These are phyloP conservation scores for Paecilomyces variotii DNA, from an alignment of 2,329 filamentous ascomycete species.

Conservation along the genomic window DNA sequence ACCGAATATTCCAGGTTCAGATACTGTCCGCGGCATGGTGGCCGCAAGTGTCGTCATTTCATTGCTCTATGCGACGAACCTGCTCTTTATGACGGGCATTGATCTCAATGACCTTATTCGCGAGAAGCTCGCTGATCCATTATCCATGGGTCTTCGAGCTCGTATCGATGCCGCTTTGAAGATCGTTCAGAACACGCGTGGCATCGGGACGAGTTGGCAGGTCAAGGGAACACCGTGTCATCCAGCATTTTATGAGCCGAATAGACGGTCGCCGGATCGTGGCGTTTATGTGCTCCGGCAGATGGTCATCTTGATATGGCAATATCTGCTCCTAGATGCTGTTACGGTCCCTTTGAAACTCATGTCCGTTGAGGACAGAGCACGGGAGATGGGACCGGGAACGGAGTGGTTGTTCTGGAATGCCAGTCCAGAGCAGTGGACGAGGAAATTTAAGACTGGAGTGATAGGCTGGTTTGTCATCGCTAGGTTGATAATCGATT, in stretches of 20 bases:
- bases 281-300: not conserved
- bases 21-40: not conserved
- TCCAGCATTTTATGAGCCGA: not conserved
- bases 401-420: slow-evolving; percentile 60
- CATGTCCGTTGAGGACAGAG: slow-evolving; percentile 64
- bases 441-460: slow-evolving; percentile 5
- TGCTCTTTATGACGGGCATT: not conserved
- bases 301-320: not conserved
- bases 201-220: not conserved
- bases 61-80: not conserved
- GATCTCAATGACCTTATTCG: not conserved
- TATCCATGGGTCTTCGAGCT: not conserved
- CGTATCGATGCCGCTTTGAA: not conserved
- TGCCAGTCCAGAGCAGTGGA: slow-evolving; percentile 15
- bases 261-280: not conserved
- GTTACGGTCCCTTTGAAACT: slow-evolving; percentile 51
- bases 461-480: slow-evolving; percentile 10
- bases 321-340: not conserved
- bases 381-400: slow-evolving; percentile 31
- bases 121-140: not conserved
- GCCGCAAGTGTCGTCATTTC: not conserved
- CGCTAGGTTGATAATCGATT: slow-evolving; percentile 11
- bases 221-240: not conserved
- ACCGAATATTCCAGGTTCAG: not conserved
- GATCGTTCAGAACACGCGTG: not conserved